phyloP scores from a whole-genome alignment of 306 rosid genomes.

The Dryas drummondii region DNA sequence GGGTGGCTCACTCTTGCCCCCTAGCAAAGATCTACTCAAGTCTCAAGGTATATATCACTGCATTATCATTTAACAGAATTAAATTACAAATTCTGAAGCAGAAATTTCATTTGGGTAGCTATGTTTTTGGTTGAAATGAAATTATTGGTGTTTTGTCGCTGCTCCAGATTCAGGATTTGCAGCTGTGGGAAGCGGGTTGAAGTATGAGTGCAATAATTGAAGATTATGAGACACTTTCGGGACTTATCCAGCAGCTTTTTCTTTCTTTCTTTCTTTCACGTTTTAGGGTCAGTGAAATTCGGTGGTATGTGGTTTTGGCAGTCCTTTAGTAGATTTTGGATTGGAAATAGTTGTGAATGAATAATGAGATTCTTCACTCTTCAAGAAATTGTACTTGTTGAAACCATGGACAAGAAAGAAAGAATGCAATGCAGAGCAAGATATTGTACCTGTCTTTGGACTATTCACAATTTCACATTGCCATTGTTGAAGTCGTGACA shows the following conservation, averaged over 20 bases:
- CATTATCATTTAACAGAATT: no score
- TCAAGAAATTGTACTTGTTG: background rate
- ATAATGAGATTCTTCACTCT: background rate
- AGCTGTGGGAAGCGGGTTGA: constrained; percentile 38
- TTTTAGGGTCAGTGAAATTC: background rate
- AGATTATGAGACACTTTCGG: constrained; percentile 22
- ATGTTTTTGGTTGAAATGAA: background rate
- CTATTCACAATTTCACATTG: no score
- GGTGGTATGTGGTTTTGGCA: background rate
- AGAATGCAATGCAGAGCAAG: background rate
- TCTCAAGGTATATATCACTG: constrained; percentile 37
- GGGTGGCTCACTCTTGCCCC: constrained; percentile 56
- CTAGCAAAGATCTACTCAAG: constrained; percentile 38
- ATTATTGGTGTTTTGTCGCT: constrained; percentile 7
- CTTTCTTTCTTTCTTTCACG: background rate
- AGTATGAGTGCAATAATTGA: constrained; percentile 19
- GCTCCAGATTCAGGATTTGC: constrained; percentile 48
- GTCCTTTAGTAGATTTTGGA: background rate
- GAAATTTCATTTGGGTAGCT: background rate
- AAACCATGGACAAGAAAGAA: background rate
- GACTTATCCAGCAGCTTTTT: constrained; percentile 7
- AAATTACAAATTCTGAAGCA: background rate
- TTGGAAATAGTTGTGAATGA: constrained; percentile 3
- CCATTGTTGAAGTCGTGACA: no score
- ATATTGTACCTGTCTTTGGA: background rate